Percentiles rank a stretch among this genome's conserved stretches.
phyloP scores from a whole-genome alignment of 179 eudicot genomes.

The Pouteria campechiana region DNA sequence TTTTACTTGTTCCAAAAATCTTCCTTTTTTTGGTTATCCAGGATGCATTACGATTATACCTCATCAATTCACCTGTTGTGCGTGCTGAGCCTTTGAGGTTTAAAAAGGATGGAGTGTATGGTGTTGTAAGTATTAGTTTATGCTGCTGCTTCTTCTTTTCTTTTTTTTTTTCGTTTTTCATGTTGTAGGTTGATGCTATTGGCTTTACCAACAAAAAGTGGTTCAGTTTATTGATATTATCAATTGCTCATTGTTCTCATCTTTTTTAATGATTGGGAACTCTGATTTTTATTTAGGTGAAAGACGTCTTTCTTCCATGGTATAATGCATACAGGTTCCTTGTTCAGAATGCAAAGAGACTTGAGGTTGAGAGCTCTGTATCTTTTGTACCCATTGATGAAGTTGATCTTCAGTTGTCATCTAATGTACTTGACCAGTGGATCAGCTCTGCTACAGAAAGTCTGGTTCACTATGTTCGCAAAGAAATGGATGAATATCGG shows the following conservation, averaged over 20 bases:
- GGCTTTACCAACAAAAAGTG: not conserved
- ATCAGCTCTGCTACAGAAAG: conserved; percentile 92
- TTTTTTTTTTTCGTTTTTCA: not conserved
- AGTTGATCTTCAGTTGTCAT: conserved; percentile 45
- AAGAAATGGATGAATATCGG: conserved; percentile 94
- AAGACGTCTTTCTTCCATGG: conserved; percentile 98
- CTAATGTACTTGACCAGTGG: conserved; percentile 99
- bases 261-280: not conserved
- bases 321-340: conserved; percentile 97
- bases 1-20: not conserved
- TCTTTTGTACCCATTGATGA: conserved; percentile 58
- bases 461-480: conserved; percentile 84
- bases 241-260: not conserved
- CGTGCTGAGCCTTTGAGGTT: conserved; percentile 97
- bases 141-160: not conserved
- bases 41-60: conserved; percentile 90
- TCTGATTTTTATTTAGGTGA: conserved; percentile 38
- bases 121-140: conserved; percentile 46
- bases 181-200: not conserved
- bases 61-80: conserved; percentile 93
- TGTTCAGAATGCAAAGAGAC: conserved; percentile 92
- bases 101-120: conserved; percentile 88
- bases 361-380: conserved; percentile 79
- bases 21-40: conserved; percentile 4
- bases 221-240: not conserved